Conservation (phyloP, 1,139 yeast genomes). For the Diutina siamensis region DNA sequence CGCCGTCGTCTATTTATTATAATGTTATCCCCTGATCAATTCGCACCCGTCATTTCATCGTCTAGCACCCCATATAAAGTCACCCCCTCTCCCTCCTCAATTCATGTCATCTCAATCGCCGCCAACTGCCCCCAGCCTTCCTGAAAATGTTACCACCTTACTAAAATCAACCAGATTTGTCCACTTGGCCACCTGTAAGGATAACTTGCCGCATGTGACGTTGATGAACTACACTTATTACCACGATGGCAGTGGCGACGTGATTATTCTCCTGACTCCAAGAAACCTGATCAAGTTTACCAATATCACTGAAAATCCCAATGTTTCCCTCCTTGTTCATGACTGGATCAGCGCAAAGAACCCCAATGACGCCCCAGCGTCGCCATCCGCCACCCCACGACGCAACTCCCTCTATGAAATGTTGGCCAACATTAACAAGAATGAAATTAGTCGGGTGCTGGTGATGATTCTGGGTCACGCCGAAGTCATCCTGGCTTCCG, state of each 20-base stretch:
- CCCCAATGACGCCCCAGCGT: constrained; percentile 7
- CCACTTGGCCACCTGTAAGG: constrained; percentile 68
- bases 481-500: too few species aligned
- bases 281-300: constrained; percentile 57
- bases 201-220: constrained; percentile 69
- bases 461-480: constrained; percentile 73
- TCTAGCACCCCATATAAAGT: too few species aligned
- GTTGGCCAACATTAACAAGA: constrained; percentile 61
- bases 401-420: constrained; percentile 45
- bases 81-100: neutral
- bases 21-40: too few species aligned
- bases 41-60: too few species aligned
- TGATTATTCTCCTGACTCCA: constrained; percentile 61
- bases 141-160: constrained; percentile 42
- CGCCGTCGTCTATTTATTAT: too few species aligned
- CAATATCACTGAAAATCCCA: constrained; percentile 56
- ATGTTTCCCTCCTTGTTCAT: constrained; percentile 71
- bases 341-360: constrained; percentile 68
- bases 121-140: constrained; percentile 17
- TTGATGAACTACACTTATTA: constrained; percentile 78
- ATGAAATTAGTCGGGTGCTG: constrained; percentile 64
- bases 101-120: neutral
- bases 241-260: constrained; percentile 26
- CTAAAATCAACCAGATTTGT: constrained; percentile 53
- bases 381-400: constrained; percentile 10